Evolutionary conservation across 2,329 filamentous ascomycete genomes (phyloP).

Genomic region (Diaporthe batatas): DNA sequence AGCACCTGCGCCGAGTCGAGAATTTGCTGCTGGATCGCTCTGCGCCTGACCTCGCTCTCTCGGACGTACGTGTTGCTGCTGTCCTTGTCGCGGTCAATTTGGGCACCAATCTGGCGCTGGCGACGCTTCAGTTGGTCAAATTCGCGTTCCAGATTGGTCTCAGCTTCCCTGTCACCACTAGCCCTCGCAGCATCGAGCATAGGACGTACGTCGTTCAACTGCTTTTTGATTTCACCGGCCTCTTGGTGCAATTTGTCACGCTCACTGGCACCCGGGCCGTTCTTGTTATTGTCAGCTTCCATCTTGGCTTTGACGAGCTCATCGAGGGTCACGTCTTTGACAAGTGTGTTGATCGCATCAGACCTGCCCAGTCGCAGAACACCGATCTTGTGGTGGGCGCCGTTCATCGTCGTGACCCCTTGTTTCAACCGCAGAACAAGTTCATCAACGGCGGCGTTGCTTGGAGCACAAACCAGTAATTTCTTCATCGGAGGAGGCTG

Average conservation of each 20-base stretch:
- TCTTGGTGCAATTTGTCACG: slow-evolving; percentile 73
- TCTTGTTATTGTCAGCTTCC: slow-evolving; percentile 69
- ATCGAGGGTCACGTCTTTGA: slow-evolving; percentile 92
- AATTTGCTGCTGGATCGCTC: slow-evolving; percentile 89
- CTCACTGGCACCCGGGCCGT: slow-evolving; percentile 65
- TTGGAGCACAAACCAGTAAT: slow-evolving; percentile 95
- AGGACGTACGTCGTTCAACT: slow-evolving; percentile 78
- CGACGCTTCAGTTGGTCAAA: slow-evolving; percentile 83
- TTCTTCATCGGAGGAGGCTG: slow-evolving; percentile 73
- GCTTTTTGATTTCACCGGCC: slow-evolving; percentile 79
- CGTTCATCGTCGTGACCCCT: slow-evolving; percentile 83
- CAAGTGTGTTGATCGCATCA: slow-evolving; percentile 90
- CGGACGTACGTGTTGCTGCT: slow-evolving; percentile 84
- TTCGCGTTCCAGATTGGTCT: slow-evolving; percentile 76
- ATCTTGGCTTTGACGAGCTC: slow-evolving; percentile 86
- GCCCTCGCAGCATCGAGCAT: slow-evolving; percentile 77
- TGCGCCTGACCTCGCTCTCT: slow-evolving; percentile 87
- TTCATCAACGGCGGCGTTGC: slow-evolving; percentile 97
- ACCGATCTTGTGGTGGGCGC: slow-evolving; percentile 80
- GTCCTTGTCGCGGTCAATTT: slow-evolving; percentile 90
- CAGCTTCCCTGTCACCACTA: slow-evolving; percentile 61
- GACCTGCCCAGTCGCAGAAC: slow-evolving; percentile 91
- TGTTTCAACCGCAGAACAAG: slow-evolving; percentile 91
- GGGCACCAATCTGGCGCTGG: slow-evolving; percentile 79
- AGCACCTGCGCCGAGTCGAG: slow-evolving; percentile 92